Conservation (phyloP, 371 early-diverging fungal genomes). For the Fennellomyces sp. region DNA sequence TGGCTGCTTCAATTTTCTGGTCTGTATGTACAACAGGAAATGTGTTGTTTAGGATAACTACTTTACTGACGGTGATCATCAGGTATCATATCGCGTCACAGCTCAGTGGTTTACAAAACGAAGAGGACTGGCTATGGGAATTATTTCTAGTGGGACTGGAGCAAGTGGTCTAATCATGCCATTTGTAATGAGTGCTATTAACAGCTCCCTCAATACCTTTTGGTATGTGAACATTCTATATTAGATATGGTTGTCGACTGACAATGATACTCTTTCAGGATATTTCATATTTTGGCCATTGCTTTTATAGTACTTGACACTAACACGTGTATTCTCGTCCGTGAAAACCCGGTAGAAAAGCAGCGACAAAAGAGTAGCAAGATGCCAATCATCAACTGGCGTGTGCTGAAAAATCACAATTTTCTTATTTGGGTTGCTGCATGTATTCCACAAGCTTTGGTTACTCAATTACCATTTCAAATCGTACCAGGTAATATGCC, state of each 20-base stretch:
- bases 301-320: not conserved
- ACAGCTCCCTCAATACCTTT: not conserved
- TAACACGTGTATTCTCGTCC: not conserved
- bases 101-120: not conserved
- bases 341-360: too few relatives aligned
- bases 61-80: not conserved
- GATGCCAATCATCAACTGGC: not conserved
- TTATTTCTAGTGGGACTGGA: not conserved
- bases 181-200: not conserved
- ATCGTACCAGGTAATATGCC: not conserved
- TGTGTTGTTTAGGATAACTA: not conserved
- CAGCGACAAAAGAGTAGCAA: too few relatives aligned
- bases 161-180: not conserved
- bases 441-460: not conserved
- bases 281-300: not conserved
- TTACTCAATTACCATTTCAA: not conserved
- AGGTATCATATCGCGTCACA: not conserved
- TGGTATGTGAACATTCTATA: not conserved
- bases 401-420: not conserved
- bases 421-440: not conserved
- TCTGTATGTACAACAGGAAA: not conserved
- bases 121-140: not conserved
- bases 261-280: not conserved
- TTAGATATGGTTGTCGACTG: not conserved
- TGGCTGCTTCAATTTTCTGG: not conserved